Evolutionary conservation across 139 green algal species (phyloP), one percentile per base, ranked within the genome.

Genomic region (Mesostigma viride): DNA sequence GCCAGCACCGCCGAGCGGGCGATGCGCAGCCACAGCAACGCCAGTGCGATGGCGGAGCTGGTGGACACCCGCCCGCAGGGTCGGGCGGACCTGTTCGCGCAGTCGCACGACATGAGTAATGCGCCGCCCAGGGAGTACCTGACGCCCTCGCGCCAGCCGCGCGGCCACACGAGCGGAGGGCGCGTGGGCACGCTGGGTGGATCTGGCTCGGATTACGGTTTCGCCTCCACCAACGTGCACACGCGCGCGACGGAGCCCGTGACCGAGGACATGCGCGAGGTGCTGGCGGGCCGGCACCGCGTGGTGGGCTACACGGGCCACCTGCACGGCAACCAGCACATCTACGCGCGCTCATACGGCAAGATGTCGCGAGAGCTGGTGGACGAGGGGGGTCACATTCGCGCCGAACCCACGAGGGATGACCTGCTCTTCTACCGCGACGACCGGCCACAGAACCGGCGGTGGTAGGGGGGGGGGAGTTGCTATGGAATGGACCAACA

Each of bases 251-350:
- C 32, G 22, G 62, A 68, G 62, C 31, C 31, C 24, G 35, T 68
- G 5, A 56, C 32, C 5, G 62, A 53, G 34, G 62, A 68, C 32
- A 56, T 68, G 34, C 34, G 26, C 32, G 62, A 68, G 31, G 62
- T 68, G 35, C 56, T 57, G 32, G 34, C 56, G 62, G 62, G 62
- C 6, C 56, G 62, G 62, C 62, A 68, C 62, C 31, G 56, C 24
- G 62, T 68, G 32, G 14, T 57, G 62, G 62, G 62, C 32, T 68
- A 68, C 35, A 68, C 62, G 22, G 62, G 62, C 5, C 62, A 68
- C 34, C 28, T 68, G 4, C 62, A 45, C n/a, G 62, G 62, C 4
- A n/a, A 68, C 32, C 62, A 68, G 62, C 62, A 68, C 62, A 56
- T 68, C 24, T 68, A 58, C 20, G 62, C 62, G 6, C 22, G 56